A percentile compares a stretch with the other conserved stretches of the same genome.
Evolutionary conservation across 2,329 filamentous ascomycete species (phyloP).

Genomic region (Colletotrichum sp.): DNA sequence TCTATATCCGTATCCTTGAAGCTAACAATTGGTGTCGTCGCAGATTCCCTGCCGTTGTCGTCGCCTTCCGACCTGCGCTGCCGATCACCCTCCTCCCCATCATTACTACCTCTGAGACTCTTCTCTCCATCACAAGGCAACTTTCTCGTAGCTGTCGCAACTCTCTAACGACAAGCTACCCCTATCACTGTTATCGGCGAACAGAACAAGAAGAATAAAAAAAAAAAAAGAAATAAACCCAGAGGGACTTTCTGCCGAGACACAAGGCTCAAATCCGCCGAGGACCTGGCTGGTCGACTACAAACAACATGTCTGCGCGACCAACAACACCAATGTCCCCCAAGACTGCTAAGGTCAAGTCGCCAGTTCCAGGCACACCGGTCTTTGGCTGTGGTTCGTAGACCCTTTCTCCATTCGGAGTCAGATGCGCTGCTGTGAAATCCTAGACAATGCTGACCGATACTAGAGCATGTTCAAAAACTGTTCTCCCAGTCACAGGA

Average conservation of each 20-base stretch:
- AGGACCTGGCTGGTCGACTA: neutral
- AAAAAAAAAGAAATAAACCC: neutral
- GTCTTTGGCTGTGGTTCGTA: conserved; percentile 69
- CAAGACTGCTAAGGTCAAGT: conserved; percentile 65
- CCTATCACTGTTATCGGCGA: neutral
- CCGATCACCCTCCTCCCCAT: neutral
- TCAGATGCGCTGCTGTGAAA: neutral
- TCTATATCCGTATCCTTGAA: neutral
- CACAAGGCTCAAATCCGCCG: neutral
- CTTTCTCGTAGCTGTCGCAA: neutral
- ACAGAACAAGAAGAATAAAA: neutral
- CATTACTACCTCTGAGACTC: neutral
- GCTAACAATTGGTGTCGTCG: neutral
- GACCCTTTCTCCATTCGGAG: neutral
- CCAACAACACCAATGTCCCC: conserved; percentile 58
- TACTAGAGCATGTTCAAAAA: conserved; percentile 72
- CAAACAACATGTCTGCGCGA: conserved; percentile 45
- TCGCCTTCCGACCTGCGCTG: neutral
- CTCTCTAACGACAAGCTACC: neutral
- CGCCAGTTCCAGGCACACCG: conserved; percentile 61
- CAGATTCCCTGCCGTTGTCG: neutral
- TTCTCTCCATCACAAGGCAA: neutral
- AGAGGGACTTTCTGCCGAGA: neutral
- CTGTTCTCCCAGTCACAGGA: conserved; percentile 68
- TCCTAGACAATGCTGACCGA: neutral